Evolutionary conservation across 257 asterid genomes (phyloP).

Genomic region (Fraxinus pennsylvanica): DNA sequence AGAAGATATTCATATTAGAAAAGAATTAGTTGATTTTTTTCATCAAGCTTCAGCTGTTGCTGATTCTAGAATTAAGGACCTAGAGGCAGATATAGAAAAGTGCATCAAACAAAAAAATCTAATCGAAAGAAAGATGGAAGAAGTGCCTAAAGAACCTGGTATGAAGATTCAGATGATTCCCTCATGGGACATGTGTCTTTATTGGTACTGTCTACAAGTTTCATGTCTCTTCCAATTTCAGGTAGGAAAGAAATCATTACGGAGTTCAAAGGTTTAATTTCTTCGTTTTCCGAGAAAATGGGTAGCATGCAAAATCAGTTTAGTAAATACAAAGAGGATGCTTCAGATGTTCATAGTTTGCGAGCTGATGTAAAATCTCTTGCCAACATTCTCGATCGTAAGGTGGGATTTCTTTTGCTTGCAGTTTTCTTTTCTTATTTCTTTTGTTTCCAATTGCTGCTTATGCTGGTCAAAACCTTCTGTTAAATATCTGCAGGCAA

Average conservation of each 20-base stretch:
- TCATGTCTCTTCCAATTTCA: constrained; percentile 30
- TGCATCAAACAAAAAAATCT: constrained; percentile 49
- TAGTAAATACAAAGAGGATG: constrained; percentile 70
- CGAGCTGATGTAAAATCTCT: constrained; percentile 76
- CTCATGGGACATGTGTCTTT: too few species aligned
- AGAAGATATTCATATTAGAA: constrained; percentile 69
- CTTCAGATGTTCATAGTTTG: constrained; percentile 69
- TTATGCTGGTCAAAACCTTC: neutral
- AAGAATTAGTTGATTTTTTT: constrained; percentile 71
- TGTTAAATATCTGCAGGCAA: constrained; percentile 44
- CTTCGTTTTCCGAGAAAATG: constrained; percentile 91
- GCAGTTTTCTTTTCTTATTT: constrained; percentile 13
- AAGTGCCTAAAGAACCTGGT: constrained; percentile 85
- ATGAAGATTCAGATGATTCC: neutral
- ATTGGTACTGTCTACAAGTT: too few species aligned
- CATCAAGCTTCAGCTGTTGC: constrained; percentile 69
- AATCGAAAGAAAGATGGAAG: constrained; percentile 64
- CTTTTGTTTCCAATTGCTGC: constrained; percentile 10
- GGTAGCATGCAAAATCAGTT: constrained; percentile 80
- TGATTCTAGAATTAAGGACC: constrained; percentile 68
- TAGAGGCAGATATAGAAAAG: constrained; percentile 69
- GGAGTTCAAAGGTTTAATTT: constrained; percentile 70
- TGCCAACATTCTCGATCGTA: constrained; percentile 58
- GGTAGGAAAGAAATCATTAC: constrained; percentile 88
- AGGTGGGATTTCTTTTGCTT: constrained; percentile 49